Base-by-base conservation (phyloP, 805 yeast species). In the Candida stauntonica region DNA sequence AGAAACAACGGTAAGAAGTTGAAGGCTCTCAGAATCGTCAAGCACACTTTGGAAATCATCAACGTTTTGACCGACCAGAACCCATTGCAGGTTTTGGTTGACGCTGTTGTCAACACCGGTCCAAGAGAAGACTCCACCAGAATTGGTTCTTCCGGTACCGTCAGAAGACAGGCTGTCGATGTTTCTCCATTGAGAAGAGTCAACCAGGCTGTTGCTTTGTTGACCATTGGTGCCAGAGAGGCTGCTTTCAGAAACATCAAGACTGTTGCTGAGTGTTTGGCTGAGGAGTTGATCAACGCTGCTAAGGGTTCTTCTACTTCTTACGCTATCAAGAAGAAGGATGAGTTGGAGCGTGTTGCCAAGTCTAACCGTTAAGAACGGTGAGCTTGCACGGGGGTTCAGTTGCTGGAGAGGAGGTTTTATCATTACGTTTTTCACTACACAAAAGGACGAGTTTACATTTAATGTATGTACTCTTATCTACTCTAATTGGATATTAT, bases 121-220 rank as follows among this genome's bases (percentile, higher is more conserved):
- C 95, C 99, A 74, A 88, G 99, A 82, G 99, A 93, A 82, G 99
- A 93, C 77, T 87, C 98, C 67, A 93, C 99, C 81, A 89, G 99
- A 86, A 91, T 94, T 63, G 99, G 99, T 77, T 89, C 97, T 68
- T 89, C 97, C 66, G 99, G 99, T 86, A 86, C 98, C 68, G 99
- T 94, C 64, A 93, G 99, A 86, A 88, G 99, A 84, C 99, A 94
- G 79, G 99, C 99, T 60, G 99, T 93, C 70, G 99, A 93, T 87
- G 99, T 93, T 57, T 89, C 99, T 67, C 99, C 99, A 68, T 82
- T 93, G 72, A 89, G 99, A 85, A 91, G 99, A 81, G 97, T 93
- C 62, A 93, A 93, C 96, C 98, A 93, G 77, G 94, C 99, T 64
- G 80, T 93, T 66, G 79, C 99, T 66, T 81, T 93, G 68, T 77